These are phyloP conservation scores for Hypoxylon sp. DNA, from an alignment of 2,329 filamentous ascomycete genomes.

Conservation along the genomic window DNA sequence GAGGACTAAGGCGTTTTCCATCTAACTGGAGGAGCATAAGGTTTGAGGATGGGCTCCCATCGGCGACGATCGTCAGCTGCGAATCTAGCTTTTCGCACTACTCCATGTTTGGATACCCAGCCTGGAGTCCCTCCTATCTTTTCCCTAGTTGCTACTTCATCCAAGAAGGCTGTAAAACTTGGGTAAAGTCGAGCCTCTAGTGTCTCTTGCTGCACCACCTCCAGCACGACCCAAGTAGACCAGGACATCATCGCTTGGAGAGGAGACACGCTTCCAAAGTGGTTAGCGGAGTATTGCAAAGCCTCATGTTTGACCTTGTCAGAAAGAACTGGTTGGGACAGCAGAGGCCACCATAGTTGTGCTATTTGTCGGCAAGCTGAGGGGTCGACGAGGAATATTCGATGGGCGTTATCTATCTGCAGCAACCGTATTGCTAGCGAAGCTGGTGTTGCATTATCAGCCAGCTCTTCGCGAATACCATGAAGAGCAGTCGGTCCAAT, in stretches of 20 bases:
- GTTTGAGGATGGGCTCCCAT: neutral
- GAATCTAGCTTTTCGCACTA: neutral
- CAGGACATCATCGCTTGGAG: conserved; percentile 8
- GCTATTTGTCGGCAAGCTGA: neutral
- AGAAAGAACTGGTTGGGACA: neutral
- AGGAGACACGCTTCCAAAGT: conserved; percentile 2
- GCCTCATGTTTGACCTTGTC: neutral
- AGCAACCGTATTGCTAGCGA: neutral
- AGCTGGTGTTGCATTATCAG: neutral
- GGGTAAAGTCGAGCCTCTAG: conserved; percentile 11
- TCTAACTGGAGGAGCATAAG: neutral
- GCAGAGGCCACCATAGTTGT: conserved; percentile 3
- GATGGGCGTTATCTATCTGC: neutral
- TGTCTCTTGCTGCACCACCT: neutral
- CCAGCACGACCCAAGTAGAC: conserved; percentile 18
- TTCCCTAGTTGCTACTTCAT: neutral
- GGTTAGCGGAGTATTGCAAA: neutral
- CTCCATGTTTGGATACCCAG: neutral
- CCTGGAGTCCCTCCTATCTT: neutral
- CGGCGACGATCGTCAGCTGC: neutral
- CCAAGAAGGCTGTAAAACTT: conserved; percentile 12
- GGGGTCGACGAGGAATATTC: conserved; percentile 11
- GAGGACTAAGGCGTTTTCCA: neutral
- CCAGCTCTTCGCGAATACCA: neutral
- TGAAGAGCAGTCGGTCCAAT: neutral